Evolutionary conservation across 2,329 filamentous ascomycete species (phyloP), one percentile per base, ranked within the genome.

Genomic region (Tolypocladium nubicola): DNA sequence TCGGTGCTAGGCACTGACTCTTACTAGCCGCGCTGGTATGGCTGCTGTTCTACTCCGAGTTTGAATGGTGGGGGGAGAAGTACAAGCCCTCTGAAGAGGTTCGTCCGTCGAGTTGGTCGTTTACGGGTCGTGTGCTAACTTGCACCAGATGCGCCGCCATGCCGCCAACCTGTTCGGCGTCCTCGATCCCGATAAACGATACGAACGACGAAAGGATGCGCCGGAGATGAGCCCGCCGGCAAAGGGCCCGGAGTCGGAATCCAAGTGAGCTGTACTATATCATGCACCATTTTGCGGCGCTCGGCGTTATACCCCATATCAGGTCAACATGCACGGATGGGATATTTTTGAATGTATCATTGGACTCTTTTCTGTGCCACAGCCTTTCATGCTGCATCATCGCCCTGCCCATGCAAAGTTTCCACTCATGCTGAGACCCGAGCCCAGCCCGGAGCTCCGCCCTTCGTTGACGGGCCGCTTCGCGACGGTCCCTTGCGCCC

Each of bases 381-480:
- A 6, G 55, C 52, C 57, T 16, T 50, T 39, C 58, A 57, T 56
- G 57, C 54, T 55, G 57, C 41, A 58, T 70, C 63, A 75, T 60
- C 74, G 65, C 26, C 71, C 70, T 39, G 72, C 63, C 81, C 82
- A 84, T 35, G 82, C 81, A 69, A 84, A 82, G 60, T 79, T 82
- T 23, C 77, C 76, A 10, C 81, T 79, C 75, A 84, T 82, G 14
- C 80, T 75, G 56, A 84, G 67, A 5, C 81, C 78, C 9, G 76
- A 71, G 5, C 78, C 77, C 41, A 81, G 61, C 0, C 74, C 75
- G 1, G 75, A 65, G 11, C 71, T 64, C 55, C 79, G 71, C 19
- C 82, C 78, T 70, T 90, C 87, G 67, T 91, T 91, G 38, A 90
- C 86, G 0, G 88, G 88, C 63, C 89, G 76, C 75, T 91, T 92